Evolutionary conservation across 345 rosid species (phyloP), one percentile per base, ranked within the genome.

Genomic region (Physaria fendleri): DNA sequence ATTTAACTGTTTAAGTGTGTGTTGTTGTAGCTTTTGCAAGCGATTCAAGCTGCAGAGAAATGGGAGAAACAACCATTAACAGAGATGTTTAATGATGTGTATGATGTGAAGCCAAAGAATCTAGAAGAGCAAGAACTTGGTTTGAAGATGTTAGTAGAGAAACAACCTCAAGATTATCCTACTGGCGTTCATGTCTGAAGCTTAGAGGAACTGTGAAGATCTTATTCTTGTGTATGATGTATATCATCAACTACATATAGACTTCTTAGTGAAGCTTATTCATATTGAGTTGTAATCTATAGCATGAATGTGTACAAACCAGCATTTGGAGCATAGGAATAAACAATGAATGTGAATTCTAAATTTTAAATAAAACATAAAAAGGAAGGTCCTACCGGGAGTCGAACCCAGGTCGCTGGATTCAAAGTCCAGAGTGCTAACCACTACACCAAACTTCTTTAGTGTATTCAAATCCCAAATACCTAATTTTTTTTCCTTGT

Each of bases 381-480:
- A 20, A 4, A 2, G n/a, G 25, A 7, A 87, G 88, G 85, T 81
- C 94, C 87, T 79, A 85, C 85, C 85, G 90, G 90, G 86, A 86
- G 78, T 86, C 95, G 88, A 90, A 79, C 92, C 90, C 85, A 82
- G 89, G 88, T 81, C 88, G 80, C 90, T 79, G 80, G 90, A 84
- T 90, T 84, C 91, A 81, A 84, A 82, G 85, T 82, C 86, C 93
- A 79, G 79, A 81, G 88, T 86, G 92, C 95, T 86, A 82, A 86
- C 95, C 88, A 81, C 88, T 78, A 84, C 90, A 87, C 95, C 97
- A 82, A n/a, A n/a, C n/a, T n/a, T n/a, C n/a, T n/a, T n/a, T n/a
- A n/a, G n/a, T n/a, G n/a, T n/a, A n/a, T n/a, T n/a, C n/a, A n/a
- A n/a, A n/a, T n/a, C n/a, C n/a, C n/a, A n/a, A n/a, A n/a, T n/a